These are phyloP conservation scores for Truncatella angustata DNA, from an alignment of 2,329 filamentous ascomycete genomes.

Conservation along the genomic window DNA sequence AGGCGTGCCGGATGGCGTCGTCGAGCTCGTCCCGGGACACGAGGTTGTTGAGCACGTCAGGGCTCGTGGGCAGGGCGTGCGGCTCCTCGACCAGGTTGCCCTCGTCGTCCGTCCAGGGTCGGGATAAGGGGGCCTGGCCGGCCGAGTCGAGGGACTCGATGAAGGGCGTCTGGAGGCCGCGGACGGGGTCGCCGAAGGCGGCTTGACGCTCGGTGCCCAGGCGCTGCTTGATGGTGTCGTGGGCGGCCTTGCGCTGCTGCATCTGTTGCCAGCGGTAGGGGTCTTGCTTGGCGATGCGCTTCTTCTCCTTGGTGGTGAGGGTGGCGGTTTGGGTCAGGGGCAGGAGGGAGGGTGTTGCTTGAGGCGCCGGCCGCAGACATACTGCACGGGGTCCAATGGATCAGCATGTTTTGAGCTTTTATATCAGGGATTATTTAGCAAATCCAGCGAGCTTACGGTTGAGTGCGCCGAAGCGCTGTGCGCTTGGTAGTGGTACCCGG, in stretches of 20 bases:
- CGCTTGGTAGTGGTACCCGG: constrained; percentile 60
- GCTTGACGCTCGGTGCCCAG: constrained; percentile 64
- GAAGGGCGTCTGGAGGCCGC: constrained; percentile 78
- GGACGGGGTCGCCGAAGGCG: constrained; percentile 73
- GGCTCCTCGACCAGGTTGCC: constrained; percentile 39
- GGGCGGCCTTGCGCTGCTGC: constrained; percentile 79
- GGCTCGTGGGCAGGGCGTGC: constrained; percentile 43
- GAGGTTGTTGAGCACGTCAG: constrained; percentile 70
- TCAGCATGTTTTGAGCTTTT: too few relatives aligned
- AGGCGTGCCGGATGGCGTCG: constrained; percentile 64
- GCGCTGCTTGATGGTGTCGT: constrained; percentile 70
- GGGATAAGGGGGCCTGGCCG: constrained; percentile 41
- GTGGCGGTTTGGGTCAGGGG: constrained; percentile 62
- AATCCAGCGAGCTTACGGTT: constrained; percentile 64
- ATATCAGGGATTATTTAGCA: too few relatives aligned
- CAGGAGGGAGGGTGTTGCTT: constrained; percentile 52
- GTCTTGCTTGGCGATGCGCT: constrained; percentile 68
- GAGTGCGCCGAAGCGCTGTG: constrained; percentile 58
- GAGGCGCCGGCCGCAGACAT: constrained; percentile 56
- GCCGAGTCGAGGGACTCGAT: constrained; percentile 75
- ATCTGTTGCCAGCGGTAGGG: constrained; percentile 81
- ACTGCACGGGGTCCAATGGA: constrained; percentile 42
- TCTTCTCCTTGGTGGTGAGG: constrained; percentile 60
- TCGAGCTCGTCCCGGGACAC: constrained; percentile 67
- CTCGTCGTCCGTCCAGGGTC: constrained; percentile 36